A percentile compares a stretch with the other conserved stretches of the same genome.
Evolutionary conservation across 805 yeast species (phyloP).

Genomic region (Metschnikowia lochheadii): DNA sequence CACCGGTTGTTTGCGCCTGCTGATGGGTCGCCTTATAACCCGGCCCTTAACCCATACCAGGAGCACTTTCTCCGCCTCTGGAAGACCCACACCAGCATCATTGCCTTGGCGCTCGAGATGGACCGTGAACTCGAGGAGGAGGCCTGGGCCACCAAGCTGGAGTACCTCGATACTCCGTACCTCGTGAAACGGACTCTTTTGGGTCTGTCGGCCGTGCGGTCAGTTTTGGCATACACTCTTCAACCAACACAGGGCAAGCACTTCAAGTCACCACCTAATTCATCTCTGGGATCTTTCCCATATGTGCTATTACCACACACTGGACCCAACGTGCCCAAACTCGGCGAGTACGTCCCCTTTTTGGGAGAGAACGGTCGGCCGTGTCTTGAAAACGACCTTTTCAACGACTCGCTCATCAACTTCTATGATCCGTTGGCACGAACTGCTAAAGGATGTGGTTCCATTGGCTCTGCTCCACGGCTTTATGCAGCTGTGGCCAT

Average conservation of each 20-base stretch:
- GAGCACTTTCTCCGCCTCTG: slow-evolving; percentile 55
- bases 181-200: slow-evolving; percentile 38
- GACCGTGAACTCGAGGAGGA: slow-evolving; percentile 35
- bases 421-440: slow-evolving; percentile 69
- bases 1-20: slow-evolving; percentile 28
- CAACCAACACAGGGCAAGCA: slow-evolving; percentile 33
- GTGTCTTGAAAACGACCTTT: slow-evolving; percentile 46
- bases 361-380: slow-evolving; percentile 3
- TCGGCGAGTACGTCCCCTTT: background rate
- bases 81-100: slow-evolving; percentile 60
- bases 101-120: slow-evolving; percentile 55
- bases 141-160: slow-evolving; percentile 23
- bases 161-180: slow-evolving; percentile 28
- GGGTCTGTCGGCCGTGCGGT: slow-evolving; percentile 62
- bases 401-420: slow-evolving; percentile 53
- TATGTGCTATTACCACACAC: too few relatives aligned
- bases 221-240: slow-evolving; percentile 56
- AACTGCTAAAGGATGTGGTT: slow-evolving; percentile 52
- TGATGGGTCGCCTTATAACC: slow-evolving; percentile 28
- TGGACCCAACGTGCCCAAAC: background rate
- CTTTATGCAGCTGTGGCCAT: slow-evolving; percentile 53
- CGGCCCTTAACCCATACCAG: slow-evolving; percentile 59
- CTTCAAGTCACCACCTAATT: slow-evolving; percentile 19
- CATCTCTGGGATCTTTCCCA: background rate
- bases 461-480: slow-evolving; percentile 54